Percentiles rank a stretch among this genome's conserved stretches.
Evolutionary conservation across 441 rosid species (phyloP).

Genomic region (Gossypium schwendimanii): DNA sequence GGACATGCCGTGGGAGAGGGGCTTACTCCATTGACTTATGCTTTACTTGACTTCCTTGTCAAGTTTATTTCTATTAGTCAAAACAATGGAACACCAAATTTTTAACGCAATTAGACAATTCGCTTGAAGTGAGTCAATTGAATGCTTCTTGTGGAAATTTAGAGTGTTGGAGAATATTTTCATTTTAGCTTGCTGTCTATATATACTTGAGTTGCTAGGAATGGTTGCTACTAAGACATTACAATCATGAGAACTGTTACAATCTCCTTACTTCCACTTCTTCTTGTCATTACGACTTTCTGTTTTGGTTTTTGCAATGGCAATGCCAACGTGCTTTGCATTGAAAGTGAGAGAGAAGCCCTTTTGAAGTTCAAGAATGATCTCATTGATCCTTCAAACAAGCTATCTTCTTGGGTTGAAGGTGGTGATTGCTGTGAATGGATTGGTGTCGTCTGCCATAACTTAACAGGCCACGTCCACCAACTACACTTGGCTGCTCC

Average conservation of each 20-base stretch:
- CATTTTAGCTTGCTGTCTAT: not conserved
- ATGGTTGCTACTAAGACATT: not conserved
- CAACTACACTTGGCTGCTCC: not conserved
- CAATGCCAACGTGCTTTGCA: not conserved
- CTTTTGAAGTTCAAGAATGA: constrained; percentile 9
- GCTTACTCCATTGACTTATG: no score
- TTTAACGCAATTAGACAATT: not conserved
- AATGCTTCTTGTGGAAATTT: not conserved
- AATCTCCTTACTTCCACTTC: not conserved
- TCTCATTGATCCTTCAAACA: not conserved
- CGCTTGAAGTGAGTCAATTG: not conserved
- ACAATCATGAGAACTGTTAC: not conserved
- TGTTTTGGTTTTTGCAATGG: not conserved
- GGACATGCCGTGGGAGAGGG: no score
- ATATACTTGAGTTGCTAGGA: not conserved
- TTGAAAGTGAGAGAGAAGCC: constrained; percentile 4
- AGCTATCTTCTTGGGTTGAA: constrained; percentile 20
- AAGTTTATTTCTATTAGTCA: not conserved
- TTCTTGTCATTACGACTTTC: not conserved
- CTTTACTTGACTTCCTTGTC: not conserved
- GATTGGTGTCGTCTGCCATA: constrained; percentile 11
- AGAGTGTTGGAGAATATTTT: not conserved
- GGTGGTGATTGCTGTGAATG: constrained; percentile 14
- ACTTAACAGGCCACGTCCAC: not conserved
- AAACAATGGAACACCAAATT: not conserved